Evolutionary conservation across 179 eudicot genomes (phyloP), one percentile per base, ranked within the genome.

Genomic region (Silene vulgaris): DNA sequence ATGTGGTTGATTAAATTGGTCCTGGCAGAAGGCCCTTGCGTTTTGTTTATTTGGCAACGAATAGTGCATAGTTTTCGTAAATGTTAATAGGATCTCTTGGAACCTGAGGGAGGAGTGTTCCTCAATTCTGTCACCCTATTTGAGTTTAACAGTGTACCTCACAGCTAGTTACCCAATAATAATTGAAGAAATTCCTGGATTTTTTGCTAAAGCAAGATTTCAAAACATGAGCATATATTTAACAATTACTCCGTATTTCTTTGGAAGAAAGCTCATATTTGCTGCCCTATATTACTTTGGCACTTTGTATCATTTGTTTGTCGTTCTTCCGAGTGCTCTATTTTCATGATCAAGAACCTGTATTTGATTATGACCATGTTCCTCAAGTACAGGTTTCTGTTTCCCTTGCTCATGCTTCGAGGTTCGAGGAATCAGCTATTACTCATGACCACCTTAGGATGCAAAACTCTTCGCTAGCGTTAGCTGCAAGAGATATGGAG

Each of bases 351-450:
- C 3, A 23, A n/a, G 68, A 52, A 11, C 29, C n/a, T 74, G 12
- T 35, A 23, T 74, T 69, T 69, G 57, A 52, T 52, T 70, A 3
- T 11, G 20, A 62, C 3, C 63, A 7, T 48, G 61, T 57, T 59
- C 60, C 30, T 54, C 61, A 16, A 70, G 20, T 62, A 52, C 79
- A 89, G 97, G 91, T 85, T 28, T 87, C 92, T 65, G 89, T 87
- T 74, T 87, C 88, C 71, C 89, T 91, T 77, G 87, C 84, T 76
- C 89, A 85, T 83, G 91, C 87, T 73, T 84, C 87, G 23, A 81
- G 82, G 77, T 50, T 88, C 35, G 87, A 84, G 81, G 90, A 87
- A 73, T 91, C 90, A 8, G 80, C 75, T 82, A 75, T 81, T 32
- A 89, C 87, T 17, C 81, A 86, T 29, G 88, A 89, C 72, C 87